Evolutionary conservation across 257 asterid genomes (phyloP).

Genomic region (Solanum virginianum): DNA sequence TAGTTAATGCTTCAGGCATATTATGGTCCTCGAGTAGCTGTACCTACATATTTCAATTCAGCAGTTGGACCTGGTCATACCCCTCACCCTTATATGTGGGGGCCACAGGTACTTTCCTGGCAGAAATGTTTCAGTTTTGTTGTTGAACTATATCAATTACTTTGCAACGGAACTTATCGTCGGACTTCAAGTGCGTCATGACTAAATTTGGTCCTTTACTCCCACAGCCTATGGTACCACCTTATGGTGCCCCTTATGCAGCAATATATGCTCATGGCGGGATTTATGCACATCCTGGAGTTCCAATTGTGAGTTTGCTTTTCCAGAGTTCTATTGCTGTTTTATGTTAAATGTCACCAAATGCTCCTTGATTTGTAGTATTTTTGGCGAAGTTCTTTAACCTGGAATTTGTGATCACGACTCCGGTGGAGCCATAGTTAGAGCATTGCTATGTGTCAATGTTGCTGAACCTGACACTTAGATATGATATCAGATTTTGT

Average conservation of each 20-base stretch:
- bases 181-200: neutral
- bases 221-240: slow-evolving; percentile 76
- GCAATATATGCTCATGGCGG: slow-evolving; percentile 89
- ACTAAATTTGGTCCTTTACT: neutral
- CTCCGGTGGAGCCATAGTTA: neutral
- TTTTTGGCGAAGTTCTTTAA: neutral
- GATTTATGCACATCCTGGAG: slow-evolving; percentile 76
- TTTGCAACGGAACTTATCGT: neutral
- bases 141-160: neutral
- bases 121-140: neutral
- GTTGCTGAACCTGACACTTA: neutral
- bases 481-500: neutral
- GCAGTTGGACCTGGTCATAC: slow-evolving; percentile 73
- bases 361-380: neutral
- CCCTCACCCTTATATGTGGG: slow-evolving; percentile 92
- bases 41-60: slow-evolving; percentile 78
- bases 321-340: neutral
- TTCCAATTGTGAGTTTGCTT: slow-evolving; percentile 56
- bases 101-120: slow-evolving; percentile 61
- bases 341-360: neutral
- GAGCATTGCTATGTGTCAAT: neutral
- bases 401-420: neutral
- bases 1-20: slow-evolving; percentile 44
- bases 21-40: slow-evolving; percentile 91
- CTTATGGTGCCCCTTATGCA: slow-evolving; percentile 82